These are phyloP conservation scores for Termitomyces sp. DNA, from an alignment of 768 basidiomycete genomes.

Conservation along the genomic window DNA sequence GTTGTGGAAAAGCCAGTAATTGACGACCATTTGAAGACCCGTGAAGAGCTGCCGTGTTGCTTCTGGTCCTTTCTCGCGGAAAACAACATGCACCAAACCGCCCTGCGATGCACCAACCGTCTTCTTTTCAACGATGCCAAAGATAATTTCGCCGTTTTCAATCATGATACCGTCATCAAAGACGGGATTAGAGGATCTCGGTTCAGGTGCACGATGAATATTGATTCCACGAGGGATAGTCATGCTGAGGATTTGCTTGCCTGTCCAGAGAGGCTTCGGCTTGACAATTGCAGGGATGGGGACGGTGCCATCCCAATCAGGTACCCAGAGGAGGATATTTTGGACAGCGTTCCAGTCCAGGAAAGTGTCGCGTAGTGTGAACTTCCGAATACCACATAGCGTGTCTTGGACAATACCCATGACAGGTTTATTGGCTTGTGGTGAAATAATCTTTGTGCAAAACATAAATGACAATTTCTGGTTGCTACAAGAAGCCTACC, in stretches of 20 bases:
- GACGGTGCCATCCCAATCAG: slow-evolving; percentile 92
- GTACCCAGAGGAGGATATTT: slow-evolving; percentile 96
- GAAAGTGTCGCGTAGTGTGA: slow-evolving; percentile 93
- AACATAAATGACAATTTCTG: not conserved
- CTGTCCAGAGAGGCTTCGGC: slow-evolving; percentile 96
- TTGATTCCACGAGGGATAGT: slow-evolving; percentile 95
- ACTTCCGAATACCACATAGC: slow-evolving; percentile 94
- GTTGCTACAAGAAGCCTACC: slow-evolving; percentile 34
- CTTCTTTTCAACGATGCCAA: slow-evolving; percentile 96
- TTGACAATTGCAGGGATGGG: slow-evolving; percentile 94
- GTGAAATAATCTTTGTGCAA: slow-evolving; percentile 82
- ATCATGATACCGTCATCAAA: slow-evolving; percentile 94
- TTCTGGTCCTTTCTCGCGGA: slow-evolving; percentile 96
- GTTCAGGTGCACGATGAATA: slow-evolving; percentile 75
- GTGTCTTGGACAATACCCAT: slow-evolving; percentile 99
- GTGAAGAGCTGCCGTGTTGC: slow-evolving; percentile 87
- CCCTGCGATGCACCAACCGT: slow-evolving; percentile 96
- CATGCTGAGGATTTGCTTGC: slow-evolving; percentile 93
- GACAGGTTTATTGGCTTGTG: slow-evolving; percentile 98
- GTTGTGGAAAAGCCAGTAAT: slow-evolving; percentile 98
- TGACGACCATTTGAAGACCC: slow-evolving; percentile 91
- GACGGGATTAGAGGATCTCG: slow-evolving; percentile 73
- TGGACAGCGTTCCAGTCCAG: slow-evolving; percentile 95
- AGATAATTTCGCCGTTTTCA: slow-evolving; percentile 95
- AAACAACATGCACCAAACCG: slow-evolving; percentile 93